These are phyloP conservation scores for Tieghemostelium lacteum DNA, from an alignment of 78 protist species.

Conservation along the genomic window DNA sequence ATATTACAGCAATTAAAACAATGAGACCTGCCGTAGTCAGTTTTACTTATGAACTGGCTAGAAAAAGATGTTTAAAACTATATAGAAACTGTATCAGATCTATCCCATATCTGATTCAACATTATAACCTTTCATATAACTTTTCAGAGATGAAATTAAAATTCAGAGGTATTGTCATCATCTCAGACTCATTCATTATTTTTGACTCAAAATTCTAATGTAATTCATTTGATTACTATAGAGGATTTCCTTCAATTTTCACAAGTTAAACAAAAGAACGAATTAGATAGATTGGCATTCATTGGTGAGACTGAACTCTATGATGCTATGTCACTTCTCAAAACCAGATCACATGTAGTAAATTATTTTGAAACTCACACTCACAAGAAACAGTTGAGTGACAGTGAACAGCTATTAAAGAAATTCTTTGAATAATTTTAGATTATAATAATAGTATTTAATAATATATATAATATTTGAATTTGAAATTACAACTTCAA, in stretches of 20 bases:
- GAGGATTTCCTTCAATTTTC: slow-evolving; percentile 42
- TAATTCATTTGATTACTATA: background rate
- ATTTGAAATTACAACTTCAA: background rate
- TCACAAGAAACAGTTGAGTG: background rate
- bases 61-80: slow-evolving; percentile 46
- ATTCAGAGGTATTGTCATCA: slow-evolving; percentile 24
- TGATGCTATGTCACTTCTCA: slow-evolving; percentile 65
- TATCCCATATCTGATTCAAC: slow-evolving; percentile 57
- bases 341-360: slow-evolving; percentile 75
- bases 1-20: slow-evolving; percentile 54
- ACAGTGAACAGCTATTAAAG: slow-evolving; percentile 36
- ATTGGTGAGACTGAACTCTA: slow-evolving; percentile 76
- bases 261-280: slow-evolving; percentile 13
- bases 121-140: slow-evolving; percentile 60
- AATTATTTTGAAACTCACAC: slow-evolving; percentile 46
- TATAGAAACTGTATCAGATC: slow-evolving; percentile 70
- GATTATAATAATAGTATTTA: background rate
- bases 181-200: background rate
- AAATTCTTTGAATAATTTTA: slow-evolving; percentile 27
- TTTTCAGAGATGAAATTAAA: slow-evolving; percentile 46
- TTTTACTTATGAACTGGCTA: slow-evolving; percentile 22
- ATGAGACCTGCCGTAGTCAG: slow-evolving; percentile 75
- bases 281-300: slow-evolving; percentile 64
- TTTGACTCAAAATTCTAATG: background rate
- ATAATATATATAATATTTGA: background rate